These are phyloP conservation scores for Gossypium arboreum DNA, from an alignment of 345 rosid genomes.

Conservation along the genomic window DNA sequence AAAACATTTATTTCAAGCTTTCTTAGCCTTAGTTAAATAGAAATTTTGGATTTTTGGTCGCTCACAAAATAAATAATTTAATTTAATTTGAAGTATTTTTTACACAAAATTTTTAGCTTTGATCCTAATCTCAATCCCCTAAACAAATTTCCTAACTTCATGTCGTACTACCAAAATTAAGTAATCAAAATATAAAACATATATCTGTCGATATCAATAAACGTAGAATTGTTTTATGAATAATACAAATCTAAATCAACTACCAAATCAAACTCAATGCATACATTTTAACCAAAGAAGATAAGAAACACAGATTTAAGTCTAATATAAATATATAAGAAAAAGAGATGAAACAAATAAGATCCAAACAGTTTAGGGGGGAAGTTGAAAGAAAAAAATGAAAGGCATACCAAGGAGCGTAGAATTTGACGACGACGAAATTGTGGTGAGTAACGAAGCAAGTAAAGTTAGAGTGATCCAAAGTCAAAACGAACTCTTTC, in stretches of 20 bases:
- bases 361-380: background rate
- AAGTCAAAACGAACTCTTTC: slow-evolving; percentile 73
- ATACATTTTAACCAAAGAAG: background rate
- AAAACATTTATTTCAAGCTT: no score
- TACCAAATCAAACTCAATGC: background rate
- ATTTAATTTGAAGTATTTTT: no score
- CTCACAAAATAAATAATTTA: background rate
- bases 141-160: no score
- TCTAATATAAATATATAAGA: background rate
- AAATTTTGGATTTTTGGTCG: no score
- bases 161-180: no score
- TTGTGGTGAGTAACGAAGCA: slow-evolving; percentile 67
- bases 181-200: no score
- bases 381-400: background rate
- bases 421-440: slow-evolving; percentile 88
- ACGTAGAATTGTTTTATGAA: background rate
- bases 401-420: slow-evolving; percentile 77
- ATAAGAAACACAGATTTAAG: background rate
- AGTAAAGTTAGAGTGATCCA: slow-evolving; percentile 31
- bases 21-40: no score
- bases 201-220: background rate
- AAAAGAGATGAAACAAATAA: background rate
- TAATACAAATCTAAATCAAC: background rate
- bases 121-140: no score
- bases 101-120: background rate